Conservation (phyloP, 768 basidiomycete species). For the Pholiota molesta region DNA sequence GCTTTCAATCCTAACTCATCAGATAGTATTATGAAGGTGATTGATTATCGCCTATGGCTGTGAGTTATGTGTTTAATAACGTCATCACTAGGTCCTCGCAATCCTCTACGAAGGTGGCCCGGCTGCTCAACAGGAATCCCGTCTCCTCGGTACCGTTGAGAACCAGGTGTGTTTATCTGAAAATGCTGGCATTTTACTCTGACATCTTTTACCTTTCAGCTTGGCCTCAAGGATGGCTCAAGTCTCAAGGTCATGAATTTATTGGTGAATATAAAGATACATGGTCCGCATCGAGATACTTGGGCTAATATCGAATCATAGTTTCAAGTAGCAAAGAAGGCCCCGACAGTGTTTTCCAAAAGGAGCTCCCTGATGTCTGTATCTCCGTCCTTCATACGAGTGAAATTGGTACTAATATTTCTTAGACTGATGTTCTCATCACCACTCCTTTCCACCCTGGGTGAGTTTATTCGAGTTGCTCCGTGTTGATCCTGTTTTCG, state of each 20-base stretch:
- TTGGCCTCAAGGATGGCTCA: conserved; percentile 71
- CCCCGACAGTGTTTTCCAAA: conserved; percentile 78
- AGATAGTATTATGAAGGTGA: conserved; percentile 23
- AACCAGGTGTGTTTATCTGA: conserved; percentile 55
- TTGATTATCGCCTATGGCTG: neutral
- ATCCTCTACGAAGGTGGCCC: conserved; percentile 72
- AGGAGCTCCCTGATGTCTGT: conserved; percentile 77
- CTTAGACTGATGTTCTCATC: conserved; percentile 76
- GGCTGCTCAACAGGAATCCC: conserved; percentile 69
- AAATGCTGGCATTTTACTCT: neutral
- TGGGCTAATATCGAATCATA: conserved; percentile 25
- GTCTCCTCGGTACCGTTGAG: conserved; percentile 80
- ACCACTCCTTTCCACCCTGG: conserved; percentile 89
- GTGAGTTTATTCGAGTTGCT: conserved; percentile 20
- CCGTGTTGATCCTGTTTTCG: neutral
- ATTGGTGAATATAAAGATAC: conserved; percentile 48
- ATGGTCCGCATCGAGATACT: neutral
- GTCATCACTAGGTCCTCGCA: conserved; percentile 58
- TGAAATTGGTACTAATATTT: conserved; percentile 14
- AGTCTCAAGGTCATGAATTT: conserved; percentile 73
- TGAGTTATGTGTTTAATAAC: conserved; percentile 2
- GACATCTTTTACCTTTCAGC: conserved; percentile 38
- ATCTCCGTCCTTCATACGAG: neutral
- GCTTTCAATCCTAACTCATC: neutral
- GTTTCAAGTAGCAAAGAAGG: conserved; percentile 86